Percentiles rank a stretch among this genome's conserved stretches.
Conservation (phyloP, 495 filamentous ascomycete species). For the Talaromyces stipitatus region DNA sequence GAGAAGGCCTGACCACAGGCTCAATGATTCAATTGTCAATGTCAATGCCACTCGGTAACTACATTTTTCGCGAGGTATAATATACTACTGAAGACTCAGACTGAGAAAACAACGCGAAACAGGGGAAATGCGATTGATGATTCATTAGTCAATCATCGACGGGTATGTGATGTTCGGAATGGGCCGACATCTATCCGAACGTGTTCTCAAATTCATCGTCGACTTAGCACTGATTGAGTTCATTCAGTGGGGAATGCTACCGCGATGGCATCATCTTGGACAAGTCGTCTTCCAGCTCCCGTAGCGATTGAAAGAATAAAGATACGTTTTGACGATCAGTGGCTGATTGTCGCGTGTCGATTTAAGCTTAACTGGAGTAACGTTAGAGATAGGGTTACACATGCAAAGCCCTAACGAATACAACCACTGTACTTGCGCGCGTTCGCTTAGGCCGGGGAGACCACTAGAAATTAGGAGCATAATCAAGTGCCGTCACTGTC, state of each 20-base stretch:
- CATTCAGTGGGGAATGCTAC: too few relatives aligned
- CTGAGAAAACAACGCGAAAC: too few relatives aligned
- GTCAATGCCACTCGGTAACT: too few relatives aligned
- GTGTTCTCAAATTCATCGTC: neutral
- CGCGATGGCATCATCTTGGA: neutral
- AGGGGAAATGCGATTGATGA: neutral
- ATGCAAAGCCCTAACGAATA: neutral
- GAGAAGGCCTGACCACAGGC: neutral
- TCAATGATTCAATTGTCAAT: too few relatives aligned
- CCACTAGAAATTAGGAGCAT: too few relatives aligned
- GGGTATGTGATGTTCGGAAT: neutral
- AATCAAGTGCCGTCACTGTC: too few relatives aligned
- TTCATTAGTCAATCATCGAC: neutral
- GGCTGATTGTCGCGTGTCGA: neutral
- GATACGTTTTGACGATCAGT: neutral
- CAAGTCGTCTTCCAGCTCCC: neutral
- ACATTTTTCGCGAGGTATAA: too few relatives aligned
- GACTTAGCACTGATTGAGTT: neutral
- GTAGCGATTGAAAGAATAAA: neutral
- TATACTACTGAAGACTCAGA: too few relatives aligned
- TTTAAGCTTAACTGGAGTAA: neutral
- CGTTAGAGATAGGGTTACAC: neutral
- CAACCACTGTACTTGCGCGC: too few relatives aligned
- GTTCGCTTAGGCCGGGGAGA: too few relatives aligned
- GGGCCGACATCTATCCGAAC: neutral